Evolutionary conservation across 306 rosid genomes (phyloP).

Genomic region (Cicer cuneatum): DNA sequence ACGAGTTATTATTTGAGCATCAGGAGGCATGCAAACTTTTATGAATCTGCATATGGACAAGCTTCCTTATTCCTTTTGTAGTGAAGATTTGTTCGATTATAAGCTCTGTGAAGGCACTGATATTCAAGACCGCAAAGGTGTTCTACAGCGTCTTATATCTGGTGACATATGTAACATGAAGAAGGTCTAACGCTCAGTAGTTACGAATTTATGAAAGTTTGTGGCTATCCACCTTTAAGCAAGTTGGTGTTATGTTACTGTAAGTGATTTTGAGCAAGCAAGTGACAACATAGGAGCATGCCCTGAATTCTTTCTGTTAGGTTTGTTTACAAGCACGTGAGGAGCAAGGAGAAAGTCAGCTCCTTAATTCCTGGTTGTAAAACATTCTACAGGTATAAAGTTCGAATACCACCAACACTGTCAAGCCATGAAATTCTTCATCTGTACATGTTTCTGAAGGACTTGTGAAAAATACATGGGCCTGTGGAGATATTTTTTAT

Average conservation of each 20-base stretch:
- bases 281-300: constrained; percentile 25
- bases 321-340: constrained; percentile 28
- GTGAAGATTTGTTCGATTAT: constrained; percentile 24
- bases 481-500: constrained; percentile 10
- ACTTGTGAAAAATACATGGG: constrained; percentile 8
- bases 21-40: constrained; percentile 26
- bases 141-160: constrained; percentile 20
- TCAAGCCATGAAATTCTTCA: constrained; percentile 17
- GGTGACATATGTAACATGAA: constrained; percentile 15
- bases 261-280: constrained; percentile 17
- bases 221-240: constrained; percentile 24
- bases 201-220: constrained; percentile 34
- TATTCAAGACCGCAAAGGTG: constrained; percentile 33
- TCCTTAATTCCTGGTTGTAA: constrained; percentile 27
- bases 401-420: constrained; percentile 16
- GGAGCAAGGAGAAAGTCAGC: constrained; percentile 24
- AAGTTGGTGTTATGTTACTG: constrained; percentile 1
- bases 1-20: background rate
- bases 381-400: constrained; percentile 25
- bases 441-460: constrained; percentile 31
- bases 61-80: constrained; percentile 11
- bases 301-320: constrained; percentile 12
- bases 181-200: constrained; percentile 9
- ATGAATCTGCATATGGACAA: constrained; percentile 7
- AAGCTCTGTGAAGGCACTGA: constrained; percentile 11